Evolutionary conservation across 2,329 filamentous ascomycete species (phyloP).

Genomic region (Hypoxylon sp.): DNA sequence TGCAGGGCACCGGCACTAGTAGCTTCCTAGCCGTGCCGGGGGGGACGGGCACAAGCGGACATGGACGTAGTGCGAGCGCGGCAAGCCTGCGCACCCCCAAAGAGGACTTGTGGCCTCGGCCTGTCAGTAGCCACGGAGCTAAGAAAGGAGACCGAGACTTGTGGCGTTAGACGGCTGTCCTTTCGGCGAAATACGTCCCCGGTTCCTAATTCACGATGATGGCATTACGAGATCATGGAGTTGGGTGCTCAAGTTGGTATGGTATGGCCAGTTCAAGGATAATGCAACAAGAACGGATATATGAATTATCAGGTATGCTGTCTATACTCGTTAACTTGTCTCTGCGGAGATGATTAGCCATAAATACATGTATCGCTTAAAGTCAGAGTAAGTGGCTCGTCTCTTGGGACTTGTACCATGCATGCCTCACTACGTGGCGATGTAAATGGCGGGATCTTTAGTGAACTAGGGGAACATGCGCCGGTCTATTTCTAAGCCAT

Average conservation of each 20-base stretch:
- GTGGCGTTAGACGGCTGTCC: constrained; percentile 56
- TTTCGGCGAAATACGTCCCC: background rate
- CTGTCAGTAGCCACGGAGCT: constrained; percentile 61
- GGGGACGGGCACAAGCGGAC: constrained; percentile 41
- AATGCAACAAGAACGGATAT: background rate
- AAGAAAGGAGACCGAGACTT: constrained; percentile 59
- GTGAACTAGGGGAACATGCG: background rate
- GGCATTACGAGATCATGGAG: background rate
- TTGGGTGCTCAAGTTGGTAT: background rate
- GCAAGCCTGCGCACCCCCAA: constrained; percentile 41
- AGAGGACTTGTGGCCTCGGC: constrained; percentile 61
- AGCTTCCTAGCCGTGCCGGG: constrained; percentile 68
- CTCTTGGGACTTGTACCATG: no score
- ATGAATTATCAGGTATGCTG: background rate
- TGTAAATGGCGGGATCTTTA: background rate
- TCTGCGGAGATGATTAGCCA: background rate
- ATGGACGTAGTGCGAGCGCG: constrained; percentile 45
- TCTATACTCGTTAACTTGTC: background rate
- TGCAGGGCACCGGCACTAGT: constrained; percentile 64
- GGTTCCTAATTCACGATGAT: constrained; percentile 7
- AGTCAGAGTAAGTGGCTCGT: background rate
- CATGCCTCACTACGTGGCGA: background rate
- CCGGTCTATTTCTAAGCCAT: constrained; percentile 1
- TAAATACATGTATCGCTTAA: background rate
- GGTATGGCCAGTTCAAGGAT: background rate